These are phyloP conservation scores for Cyclocybe cylindracea DNA, from an alignment of 768 basidiomycete genomes.

Conservation along the genomic window DNA sequence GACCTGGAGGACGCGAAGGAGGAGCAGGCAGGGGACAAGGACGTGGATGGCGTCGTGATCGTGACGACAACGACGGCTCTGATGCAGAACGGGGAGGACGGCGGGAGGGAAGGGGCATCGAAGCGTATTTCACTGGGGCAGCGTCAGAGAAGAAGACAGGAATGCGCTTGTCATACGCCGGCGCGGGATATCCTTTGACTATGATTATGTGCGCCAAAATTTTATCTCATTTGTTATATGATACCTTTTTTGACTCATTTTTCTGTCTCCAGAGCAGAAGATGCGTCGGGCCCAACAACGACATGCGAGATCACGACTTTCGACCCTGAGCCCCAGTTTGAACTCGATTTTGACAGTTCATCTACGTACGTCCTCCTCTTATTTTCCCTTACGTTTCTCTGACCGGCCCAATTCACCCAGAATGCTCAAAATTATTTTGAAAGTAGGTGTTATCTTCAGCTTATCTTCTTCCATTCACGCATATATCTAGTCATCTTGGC, in stretches of 20 bases:
- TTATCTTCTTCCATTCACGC: background rate
- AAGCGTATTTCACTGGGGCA: conserved; percentile 50
- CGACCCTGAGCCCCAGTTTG: conserved; percentile 78
- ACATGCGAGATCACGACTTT: conserved; percentile 87
- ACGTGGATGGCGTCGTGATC: conserved; percentile 4
- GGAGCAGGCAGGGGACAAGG: conserved; percentile 5
- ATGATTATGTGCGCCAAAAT: conserved; percentile 66
- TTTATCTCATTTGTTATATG: background rate
- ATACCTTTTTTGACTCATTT: background rate
- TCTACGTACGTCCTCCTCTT: conserved; percentile 44
- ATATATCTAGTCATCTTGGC: conserved; percentile 73
- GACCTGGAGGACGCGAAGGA: conserved; percentile 6
- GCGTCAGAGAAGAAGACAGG: conserved; percentile 69
- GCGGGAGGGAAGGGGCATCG: conserved; percentile 46
- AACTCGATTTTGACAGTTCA: conserved; percentile 75
- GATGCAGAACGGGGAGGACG: conserved; percentile 41
- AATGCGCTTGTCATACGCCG: conserved; percentile 83
- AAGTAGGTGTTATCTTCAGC: conserved; percentile 42
- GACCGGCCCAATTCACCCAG: conserved; percentile 34
- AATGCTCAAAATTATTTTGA: conserved; percentile 81
- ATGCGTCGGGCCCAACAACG: conserved; percentile 79
- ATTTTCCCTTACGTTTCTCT: conserved; percentile 14
- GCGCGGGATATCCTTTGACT: conserved; percentile 75
- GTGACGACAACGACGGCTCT: conserved; percentile 41
- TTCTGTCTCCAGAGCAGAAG: conserved; percentile 57